A percentile compares a stretch with the other conserved stretches of the same genome.
Conservation (phyloP, 768 basidiomycete genomes). For the Mycena olivaceomarginata region DNA sequence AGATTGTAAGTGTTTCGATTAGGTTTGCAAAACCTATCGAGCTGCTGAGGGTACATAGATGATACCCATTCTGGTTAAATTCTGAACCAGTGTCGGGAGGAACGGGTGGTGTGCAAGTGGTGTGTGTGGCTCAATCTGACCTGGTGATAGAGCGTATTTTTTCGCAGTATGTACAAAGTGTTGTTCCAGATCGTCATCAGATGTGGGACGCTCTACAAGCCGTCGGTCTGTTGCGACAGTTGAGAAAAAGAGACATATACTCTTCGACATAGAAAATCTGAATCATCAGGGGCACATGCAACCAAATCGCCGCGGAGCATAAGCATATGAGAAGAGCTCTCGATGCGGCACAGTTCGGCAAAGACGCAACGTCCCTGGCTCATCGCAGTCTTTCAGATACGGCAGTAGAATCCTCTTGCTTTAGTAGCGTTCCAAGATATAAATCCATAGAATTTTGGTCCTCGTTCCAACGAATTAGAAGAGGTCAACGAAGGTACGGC, state of each 20-base stretch:
- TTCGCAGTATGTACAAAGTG: neutral
- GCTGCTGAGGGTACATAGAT: no score
- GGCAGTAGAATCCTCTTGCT: neutral
- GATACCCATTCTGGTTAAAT: constrained; percentile 85
- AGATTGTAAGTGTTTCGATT: no score
- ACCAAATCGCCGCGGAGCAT: constrained; percentile 30
- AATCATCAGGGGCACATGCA: constrained; percentile 27
- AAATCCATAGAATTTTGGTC: constrained; percentile 12
- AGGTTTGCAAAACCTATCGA: no score
- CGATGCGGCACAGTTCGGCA: constrained; percentile 17
- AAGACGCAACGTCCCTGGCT: constrained; percentile 1
- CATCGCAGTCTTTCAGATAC: neutral
- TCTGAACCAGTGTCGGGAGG: constrained; percentile 91
- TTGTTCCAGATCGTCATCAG: constrained; percentile 3
- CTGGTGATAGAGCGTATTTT: constrained; percentile 58
- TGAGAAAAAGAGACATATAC: no score
- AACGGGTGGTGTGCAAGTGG: constrained; percentile 98
- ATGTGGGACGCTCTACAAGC: constrained; percentile 12
- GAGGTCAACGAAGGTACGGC: no score
- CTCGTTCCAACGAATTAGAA: neutral
- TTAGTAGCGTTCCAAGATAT: neutral
- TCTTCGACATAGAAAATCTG: constrained; percentile 3
- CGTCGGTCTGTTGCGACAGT: neutral
- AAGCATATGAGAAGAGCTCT: constrained; percentile 25
- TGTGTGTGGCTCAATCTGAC: constrained; percentile 99